Evolutionary conservation across 768 basidiomycete genomes (phyloP), one percentile per base, ranked within the genome.

Genomic region (Asterophora lycoperdoides): DNA sequence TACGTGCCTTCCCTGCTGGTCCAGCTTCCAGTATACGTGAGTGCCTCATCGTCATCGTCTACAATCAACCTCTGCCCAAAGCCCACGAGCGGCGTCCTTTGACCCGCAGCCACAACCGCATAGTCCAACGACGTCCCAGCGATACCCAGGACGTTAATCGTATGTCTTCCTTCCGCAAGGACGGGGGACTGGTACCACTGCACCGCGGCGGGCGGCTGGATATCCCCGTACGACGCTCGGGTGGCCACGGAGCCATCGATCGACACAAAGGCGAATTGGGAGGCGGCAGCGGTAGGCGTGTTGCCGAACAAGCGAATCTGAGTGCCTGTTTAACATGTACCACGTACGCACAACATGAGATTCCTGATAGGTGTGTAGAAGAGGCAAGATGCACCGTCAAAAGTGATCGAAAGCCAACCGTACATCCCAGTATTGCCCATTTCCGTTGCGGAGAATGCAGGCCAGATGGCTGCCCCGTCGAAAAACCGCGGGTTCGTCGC

Each of bases 141-240:
- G n/a, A 63, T 37, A 38, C 40, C 44, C 7, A 47, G 52, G 18
- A 65, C 44, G 10, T 17, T 40, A 17, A 65, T 47, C 5, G 44
- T 57, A 46, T 65, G 64, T 3, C 13, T 41, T 13, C 53, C 56
- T 8, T 63, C 60, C 2, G 44, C 8, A 3, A 65, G 43, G 2
- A 35, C 17, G 0, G 61, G 59, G 2, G 64, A 59, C 28, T 57
- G 51, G 37, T 61, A 63, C 61, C 59, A 65, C 33, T 65, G 47
- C 59, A 52, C 19, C 10, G 57, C 56, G 0, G 54, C 46, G 11
- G 46, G 60, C 5, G 58, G 61, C 6, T 40, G 28, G 8, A 48
- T 29, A 23, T 55, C 56, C 13, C 23, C 8, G 26, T 58, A 63
- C 3, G 51, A 44, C 3, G 49, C 33, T 8, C 41, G 46, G 33